A percentile compares a stretch with the other conserved stretches of the same genome.
Evolutionary conservation across 768 basidiomycete genomes (phyloP).

Genomic region (Collybia sordida): DNA sequence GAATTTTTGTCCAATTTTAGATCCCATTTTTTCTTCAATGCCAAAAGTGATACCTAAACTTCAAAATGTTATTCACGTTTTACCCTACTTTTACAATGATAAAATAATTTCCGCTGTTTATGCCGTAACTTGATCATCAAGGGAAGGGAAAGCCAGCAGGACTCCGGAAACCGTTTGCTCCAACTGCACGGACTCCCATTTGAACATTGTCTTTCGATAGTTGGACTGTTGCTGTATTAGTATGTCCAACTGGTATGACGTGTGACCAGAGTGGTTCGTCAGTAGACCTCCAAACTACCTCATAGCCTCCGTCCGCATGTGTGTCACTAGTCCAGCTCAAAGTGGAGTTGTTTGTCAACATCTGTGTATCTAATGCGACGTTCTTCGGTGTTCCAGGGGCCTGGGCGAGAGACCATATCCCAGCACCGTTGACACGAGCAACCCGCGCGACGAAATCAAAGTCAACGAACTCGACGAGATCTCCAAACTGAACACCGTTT

Average conservation of each 20-base stretch:
- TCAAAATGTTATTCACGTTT: too few relatives aligned
- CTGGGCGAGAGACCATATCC: slow-evolving; percentile 55
- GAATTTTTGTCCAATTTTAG: too few relatives aligned
- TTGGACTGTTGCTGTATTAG: slow-evolving; percentile 36
- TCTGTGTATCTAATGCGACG: slow-evolving; percentile 43
- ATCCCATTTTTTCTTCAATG: too few relatives aligned
- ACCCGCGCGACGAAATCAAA: slow-evolving; percentile 50
- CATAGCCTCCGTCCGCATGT: slow-evolving; percentile 42
- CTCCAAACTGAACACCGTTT: slow-evolving; percentile 52
- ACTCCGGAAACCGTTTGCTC: slow-evolving; percentile 50
- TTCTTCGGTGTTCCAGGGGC: slow-evolving; percentile 54
- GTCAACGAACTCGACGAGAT: slow-evolving; percentile 53
- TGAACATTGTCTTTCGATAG: slow-evolving; percentile 54
- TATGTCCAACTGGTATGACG: slow-evolving; percentile 46
- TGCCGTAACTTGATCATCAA: too few relatives aligned
- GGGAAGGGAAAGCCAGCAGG: slow-evolving; percentile 41
- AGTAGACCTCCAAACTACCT: slow-evolving; percentile 50
- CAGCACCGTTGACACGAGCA: slow-evolving; percentile 51
- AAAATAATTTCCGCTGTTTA: too few relatives aligned
- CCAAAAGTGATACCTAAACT: too few relatives aligned
- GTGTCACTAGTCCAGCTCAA: slow-evolving; percentile 43
- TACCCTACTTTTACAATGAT: too few relatives aligned
- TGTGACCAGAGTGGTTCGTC: slow-evolving; percentile 47
- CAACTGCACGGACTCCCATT: slow-evolving; percentile 48
- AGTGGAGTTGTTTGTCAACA: slow-evolving; percentile 55